Base-by-base conservation (phyloP, 352 stramenopile genomes). In the Phytophthora sp. region DNA sequence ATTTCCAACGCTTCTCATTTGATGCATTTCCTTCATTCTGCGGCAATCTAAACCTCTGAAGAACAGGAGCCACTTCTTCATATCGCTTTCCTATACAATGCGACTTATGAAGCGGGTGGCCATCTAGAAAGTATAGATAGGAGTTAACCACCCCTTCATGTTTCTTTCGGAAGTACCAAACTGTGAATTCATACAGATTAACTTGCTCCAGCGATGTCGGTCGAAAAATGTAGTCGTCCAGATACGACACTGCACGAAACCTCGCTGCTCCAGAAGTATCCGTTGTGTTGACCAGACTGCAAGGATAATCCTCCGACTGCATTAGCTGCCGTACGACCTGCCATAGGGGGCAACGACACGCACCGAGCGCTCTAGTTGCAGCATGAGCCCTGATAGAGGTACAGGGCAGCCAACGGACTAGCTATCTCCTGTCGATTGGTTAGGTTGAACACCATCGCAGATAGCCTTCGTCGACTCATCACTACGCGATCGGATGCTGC, bases 191-290 rank as follows among this genome's bases (percentile, higher is more conserved):
- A 24, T 58, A 50, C 4, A 50, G 4, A 26, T 21, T 46, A 11
- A 20, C 5, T 3, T n/a, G n/a, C 3, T n/a, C 6, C 7, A 42
- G 12, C 1, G 4, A 20, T 7, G 13, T 9, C 7, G 37, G 23
- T 13, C 37, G 50, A 10, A 26, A 58, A 12, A 58, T 20, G 26
- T 50, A 58, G 18, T 58, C 50, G 18, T 58, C 37, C 9, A 50
- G 38, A 24, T n/a, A 17, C 8, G 30, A 54, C 5, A 42, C 46
- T 20, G 32, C 13, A 6, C 31, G 10, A 31, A 34, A 44, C 0
- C 8, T 43, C 8, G 30, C 1, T 12, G 6, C 17, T 5, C 11
- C 8, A 3, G 5, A 17, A 4, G 3, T 28, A 20, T 52, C 20
- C 11, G 7, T 20, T 1, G 23, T 5, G n/a, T 5, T 38, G 3